Evolutionary conservation across 306 rosid genomes (phyloP), one percentile per base, ranked within the genome.

Genomic region (Vigna trinervia): DNA sequence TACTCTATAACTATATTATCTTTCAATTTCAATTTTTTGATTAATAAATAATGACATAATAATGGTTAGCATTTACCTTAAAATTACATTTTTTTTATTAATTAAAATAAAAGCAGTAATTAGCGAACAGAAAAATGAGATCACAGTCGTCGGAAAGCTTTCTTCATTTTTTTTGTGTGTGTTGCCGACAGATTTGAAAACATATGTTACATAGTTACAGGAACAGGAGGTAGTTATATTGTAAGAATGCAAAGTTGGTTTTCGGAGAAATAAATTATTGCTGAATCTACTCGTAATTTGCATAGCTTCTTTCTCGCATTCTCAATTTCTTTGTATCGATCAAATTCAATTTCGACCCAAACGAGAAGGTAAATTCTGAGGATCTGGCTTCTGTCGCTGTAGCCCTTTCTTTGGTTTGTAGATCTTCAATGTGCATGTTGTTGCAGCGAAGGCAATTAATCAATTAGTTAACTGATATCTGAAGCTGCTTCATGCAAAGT

Each of bases 301-400:
- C 1, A 4, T 5, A 41, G 46, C 46, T 8, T 41, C 46, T 9
- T 41, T 41, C 46, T 41, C 46, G 46, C 46, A 41, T 41, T 9
- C 46, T 41, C 12, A 8, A 8, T 8, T 6, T 57, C 62, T 4
- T 23, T 23, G n/a, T 20, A 20, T 5, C 17, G 5, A 48, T 47
- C 58, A 47, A 69, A 12, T 46, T 68, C 51, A 58, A 39, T 20
- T 64, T 38, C 13, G 38, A 26, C 41, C 28, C 38, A 43, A 43
- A 62, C 50, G 38, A 65, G 57, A 8, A 17, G 20, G 10, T 5
- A 51, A 52, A 53, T 17, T 72, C 15, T 36, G 14, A 19, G 65
- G 76, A 72, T 53, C 76, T 56, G 51, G 15, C 5, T 43, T 45
- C 50, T 43, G 48, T 45, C 50, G 3, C 36, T 57, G 62, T 10